Percentiles rank a stretch among this genome's conserved stretches.
phyloP scores from a whole-genome alignment of 2,329 filamentous ascomycete species.

The Aspergillus phoenicis region DNA sequence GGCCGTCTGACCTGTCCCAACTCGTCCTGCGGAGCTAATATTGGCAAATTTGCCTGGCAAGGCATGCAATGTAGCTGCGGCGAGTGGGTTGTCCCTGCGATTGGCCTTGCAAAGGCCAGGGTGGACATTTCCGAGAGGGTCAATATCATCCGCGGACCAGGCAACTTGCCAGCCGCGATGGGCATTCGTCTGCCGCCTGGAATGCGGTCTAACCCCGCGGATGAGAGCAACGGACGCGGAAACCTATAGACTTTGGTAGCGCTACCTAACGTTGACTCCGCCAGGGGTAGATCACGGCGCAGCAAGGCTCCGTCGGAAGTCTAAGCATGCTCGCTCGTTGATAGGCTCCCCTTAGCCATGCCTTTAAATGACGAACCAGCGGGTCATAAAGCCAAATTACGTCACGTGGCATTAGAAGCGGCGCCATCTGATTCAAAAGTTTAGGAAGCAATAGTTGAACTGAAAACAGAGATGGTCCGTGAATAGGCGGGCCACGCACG shows the following conservation, averaged over 20 bases:
- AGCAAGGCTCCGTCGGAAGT: background rate
- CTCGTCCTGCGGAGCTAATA: constrained; percentile 72
- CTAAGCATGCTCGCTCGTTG: background rate
- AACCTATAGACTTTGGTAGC: constrained; percentile 15
- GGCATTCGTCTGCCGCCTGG: constrained; percentile 45
- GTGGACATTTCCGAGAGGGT: constrained; percentile 70
- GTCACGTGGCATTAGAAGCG: constrained; percentile 20
- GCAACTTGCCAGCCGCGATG: constrained; percentile 27
- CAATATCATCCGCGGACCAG: constrained; percentile 24
- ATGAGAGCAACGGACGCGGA: constrained; percentile 15
- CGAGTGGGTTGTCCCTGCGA: constrained; percentile 86
- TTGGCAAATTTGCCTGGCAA: constrained; percentile 95
- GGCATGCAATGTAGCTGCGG: constrained; percentile 90
- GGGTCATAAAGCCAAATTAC: constrained; percentile 14
- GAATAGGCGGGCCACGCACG: too few species aligned
- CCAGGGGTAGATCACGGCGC: constrained; percentile 1
- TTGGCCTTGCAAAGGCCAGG: constrained; percentile 78
- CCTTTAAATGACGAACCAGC: background rate
- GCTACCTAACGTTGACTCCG: background rate
- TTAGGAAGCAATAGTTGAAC: constrained; percentile 2
- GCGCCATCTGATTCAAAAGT: constrained; percentile 8
- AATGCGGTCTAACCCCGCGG: constrained; percentile 30
- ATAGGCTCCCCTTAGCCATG: background rate
- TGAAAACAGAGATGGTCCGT: background rate
- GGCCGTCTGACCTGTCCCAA: constrained; percentile 85